A percentile compares a stretch with the other conserved stretches of the same genome.
phyloP scores from a whole-genome alignment of 2,329 filamentous ascomycete species.

The Nectriaceae sp. region DNA sequence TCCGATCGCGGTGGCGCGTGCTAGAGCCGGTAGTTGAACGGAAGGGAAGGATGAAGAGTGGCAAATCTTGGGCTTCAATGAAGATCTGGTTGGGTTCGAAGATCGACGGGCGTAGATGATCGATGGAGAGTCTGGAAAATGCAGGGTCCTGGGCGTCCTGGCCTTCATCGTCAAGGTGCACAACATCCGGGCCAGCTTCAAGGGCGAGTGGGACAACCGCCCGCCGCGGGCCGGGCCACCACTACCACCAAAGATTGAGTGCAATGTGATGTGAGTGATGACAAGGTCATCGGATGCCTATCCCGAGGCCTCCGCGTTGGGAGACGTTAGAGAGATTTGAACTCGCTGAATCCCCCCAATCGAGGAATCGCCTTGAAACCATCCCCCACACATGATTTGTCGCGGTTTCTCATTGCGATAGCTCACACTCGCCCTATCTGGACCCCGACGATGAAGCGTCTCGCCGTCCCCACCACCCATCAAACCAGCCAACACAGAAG shows the following conservation, averaged over 20 bases:
- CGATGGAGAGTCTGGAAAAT: not conserved
- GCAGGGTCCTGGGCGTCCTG: not conserved
- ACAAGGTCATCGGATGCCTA: constrained; percentile 6
- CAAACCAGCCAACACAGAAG: no score
- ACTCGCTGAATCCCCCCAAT: no score
- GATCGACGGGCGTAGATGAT: not conserved
- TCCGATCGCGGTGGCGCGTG: not conserved
- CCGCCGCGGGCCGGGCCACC: constrained; percentile 3
- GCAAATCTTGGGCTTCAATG: constrained; percentile 1
- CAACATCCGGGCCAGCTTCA: no score
- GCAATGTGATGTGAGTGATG: not conserved
- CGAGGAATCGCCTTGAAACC: no score
- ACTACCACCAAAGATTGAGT: not conserved
- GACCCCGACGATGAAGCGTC: no score
- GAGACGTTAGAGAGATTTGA: no score
- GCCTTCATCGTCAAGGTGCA: not conserved
- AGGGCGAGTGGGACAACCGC: not conserved
- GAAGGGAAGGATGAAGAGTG: not conserved
- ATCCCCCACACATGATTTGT: no score
- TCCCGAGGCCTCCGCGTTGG: constrained; percentile 4
- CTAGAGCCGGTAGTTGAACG: not conserved
- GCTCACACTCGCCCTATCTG: no score
- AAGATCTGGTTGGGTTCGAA: not conserved
- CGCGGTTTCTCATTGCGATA: no score
- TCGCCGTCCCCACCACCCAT: no score